These are phyloP conservation scores for Exophiala spinifera DNA, from an alignment of 2,329 filamentous ascomycete genomes.

Conservation along the genomic window DNA sequence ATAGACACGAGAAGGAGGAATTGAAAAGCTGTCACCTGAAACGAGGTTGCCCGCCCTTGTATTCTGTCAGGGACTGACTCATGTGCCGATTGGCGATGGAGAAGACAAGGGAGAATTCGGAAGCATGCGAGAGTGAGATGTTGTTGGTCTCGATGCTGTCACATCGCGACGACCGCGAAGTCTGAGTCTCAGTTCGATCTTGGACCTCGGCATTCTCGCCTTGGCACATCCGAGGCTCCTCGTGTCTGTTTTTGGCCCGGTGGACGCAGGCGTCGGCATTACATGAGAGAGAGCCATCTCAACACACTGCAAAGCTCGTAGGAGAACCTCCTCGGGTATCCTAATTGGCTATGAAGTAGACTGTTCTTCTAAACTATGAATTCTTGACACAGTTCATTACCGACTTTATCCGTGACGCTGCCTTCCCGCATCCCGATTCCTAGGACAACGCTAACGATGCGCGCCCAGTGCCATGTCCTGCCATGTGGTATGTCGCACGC, in stretches of 20 bases:
- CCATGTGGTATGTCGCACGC: not conserved
- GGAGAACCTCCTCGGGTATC: too few species aligned
- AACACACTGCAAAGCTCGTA: too few species aligned
- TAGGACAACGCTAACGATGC: not conserved
- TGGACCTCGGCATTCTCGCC: not conserved
- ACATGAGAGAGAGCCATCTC: too few species aligned
- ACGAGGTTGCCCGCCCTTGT: conserved; percentile 3
- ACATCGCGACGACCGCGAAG: not conserved
- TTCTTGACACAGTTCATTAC: not conserved
- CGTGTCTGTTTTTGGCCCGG: too few species aligned
- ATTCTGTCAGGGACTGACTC: conserved; percentile 6
- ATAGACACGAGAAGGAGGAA: not conserved
- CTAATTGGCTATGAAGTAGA: too few species aligned
- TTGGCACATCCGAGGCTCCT: not conserved
- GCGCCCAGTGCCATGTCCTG: not conserved
- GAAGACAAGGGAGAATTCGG: conserved; percentile 11
- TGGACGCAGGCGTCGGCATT: too few species aligned
- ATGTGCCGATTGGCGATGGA: conserved; percentile 8
- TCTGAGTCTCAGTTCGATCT: not conserved
- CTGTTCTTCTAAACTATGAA: too few species aligned
- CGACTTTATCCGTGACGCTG: not conserved
- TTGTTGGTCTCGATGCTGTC: not conserved
- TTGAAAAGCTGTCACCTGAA: too few species aligned
- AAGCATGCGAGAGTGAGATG: not conserved
- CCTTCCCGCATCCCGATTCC: not conserved